Evolutionary conservation across 768 basidiomycete species (phyloP), one percentile per base, ranked within the genome.

Genomic region (Trametes gibbosa): DNA sequence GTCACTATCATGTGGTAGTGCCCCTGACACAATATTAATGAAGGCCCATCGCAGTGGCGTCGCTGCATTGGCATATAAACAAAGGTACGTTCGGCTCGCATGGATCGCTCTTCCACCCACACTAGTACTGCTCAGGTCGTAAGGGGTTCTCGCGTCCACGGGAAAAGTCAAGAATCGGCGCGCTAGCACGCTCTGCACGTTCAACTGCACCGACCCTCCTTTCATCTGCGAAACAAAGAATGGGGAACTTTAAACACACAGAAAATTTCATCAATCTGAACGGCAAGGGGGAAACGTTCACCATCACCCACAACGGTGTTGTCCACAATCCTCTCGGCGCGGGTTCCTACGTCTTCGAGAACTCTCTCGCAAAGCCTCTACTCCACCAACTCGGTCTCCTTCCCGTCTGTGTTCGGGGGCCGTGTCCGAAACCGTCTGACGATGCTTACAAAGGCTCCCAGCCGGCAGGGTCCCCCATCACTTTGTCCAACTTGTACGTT

Each of bases 291-390:
- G n/a, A 27, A 12, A 21, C 21, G n/a, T 53, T 59, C 25, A 17
- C 13, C n/a, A n/a, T 37, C 7, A 3, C 9, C 19, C 61, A 70
- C 61, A 68, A 70, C 50, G 62, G 63, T 24, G 53, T 50, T 13
- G 64, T 68, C 16, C 69, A 70, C 35, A 45, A 70, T 50, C 68
- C 69, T 1, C 62, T 68, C 29, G 69, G 69, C 13, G 65, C 64
- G 17, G 69, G 65, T 6, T 59, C 65, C 6, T 70, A 70, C 62
- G 42, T 66, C 17, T 70, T 41, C 60, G 48, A 65, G 61, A 49
- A 53, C 14, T 45, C 53, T 25, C 40, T 53, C 52, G 39, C n/a
- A 13, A 59, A 59, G 46, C 46, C 51, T 2, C 12, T 59, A 35
- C 58, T 59, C 3, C 58, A 46, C 39, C 16, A 32, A 24, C 51